These are phyloP conservation scores for Cardamine chenopodiifolia DNA, from an alignment of 345 rosid genomes.

Conservation along the genomic window DNA sequence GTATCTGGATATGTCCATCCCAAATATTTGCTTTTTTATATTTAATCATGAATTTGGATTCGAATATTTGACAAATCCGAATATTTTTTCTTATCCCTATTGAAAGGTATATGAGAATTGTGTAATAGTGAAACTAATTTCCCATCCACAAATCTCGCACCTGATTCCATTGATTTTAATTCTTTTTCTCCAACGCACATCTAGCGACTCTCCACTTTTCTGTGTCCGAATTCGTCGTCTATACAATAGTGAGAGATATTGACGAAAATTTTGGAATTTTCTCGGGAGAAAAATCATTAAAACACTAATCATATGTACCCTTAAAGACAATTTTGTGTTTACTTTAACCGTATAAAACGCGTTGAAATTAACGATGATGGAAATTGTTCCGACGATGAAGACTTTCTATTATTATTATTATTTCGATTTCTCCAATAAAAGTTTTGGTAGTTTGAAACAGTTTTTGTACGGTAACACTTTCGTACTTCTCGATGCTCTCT, in stretches of 20 bases:
- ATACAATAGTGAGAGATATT: slow-evolving; percentile 11
- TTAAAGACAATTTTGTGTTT: slow-evolving; percentile 10
- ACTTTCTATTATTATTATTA: slow-evolving; percentile 37
- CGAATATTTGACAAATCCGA: too few relatives aligned
- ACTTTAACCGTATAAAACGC: slow-evolving; percentile 28
- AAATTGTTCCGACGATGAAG: slow-evolving; percentile 35
- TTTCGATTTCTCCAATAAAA: slow-evolving; percentile 38
- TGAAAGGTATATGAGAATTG: slow-evolving; percentile 14
- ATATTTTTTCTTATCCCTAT: too few relatives aligned
- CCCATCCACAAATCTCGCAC: slow-evolving; percentile 39
- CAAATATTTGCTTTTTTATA: too few relatives aligned
- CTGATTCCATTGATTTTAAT: slow-evolving; percentile 21
- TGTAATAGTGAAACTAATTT: slow-evolving; percentile 28
- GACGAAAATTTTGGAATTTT: slow-evolving; percentile 11
- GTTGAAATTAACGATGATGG: slow-evolving; percentile 46
- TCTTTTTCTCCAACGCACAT: not conserved
- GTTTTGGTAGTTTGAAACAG: slow-evolving; percentile 35
- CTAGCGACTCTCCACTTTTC: slow-evolving; percentile 14
- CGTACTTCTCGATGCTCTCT: slow-evolving; percentile 45
- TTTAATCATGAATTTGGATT: too few relatives aligned
- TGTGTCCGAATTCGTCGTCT: slow-evolving; percentile 3
- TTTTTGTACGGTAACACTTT: slow-evolving; percentile 48
- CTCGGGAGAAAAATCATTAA: slow-evolving; percentile 1
- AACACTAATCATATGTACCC: slow-evolving; percentile 9
- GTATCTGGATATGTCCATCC: too few relatives aligned